Conservation (phyloP, 2,329 filamentous ascomycete genomes). For the Colletotrichum sp. region DNA sequence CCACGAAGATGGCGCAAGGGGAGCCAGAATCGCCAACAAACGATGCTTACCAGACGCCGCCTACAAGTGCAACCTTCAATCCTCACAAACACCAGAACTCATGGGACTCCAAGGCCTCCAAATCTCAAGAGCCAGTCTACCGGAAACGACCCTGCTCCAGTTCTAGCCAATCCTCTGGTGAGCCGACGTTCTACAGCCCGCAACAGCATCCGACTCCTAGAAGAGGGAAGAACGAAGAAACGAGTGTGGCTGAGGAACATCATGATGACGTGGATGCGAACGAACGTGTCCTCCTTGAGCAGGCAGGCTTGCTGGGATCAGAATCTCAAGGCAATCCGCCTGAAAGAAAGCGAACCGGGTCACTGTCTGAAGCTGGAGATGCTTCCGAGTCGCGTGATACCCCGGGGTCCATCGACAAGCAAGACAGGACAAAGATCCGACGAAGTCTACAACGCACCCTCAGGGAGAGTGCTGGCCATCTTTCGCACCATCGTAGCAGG, state of each 20-base stretch:
- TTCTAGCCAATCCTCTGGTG: conserved; percentile 38
- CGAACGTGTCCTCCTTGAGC: conserved; percentile 71
- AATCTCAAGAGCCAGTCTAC: conserved; percentile 26
- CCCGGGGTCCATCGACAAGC: conserved; percentile 43
- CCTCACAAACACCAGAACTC: conserved; percentile 43
- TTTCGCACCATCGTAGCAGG: conserved; percentile 72
- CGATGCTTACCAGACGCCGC: conserved; percentile 56
- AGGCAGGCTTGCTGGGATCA: conserved; percentile 67
- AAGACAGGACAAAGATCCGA: conserved; percentile 73
- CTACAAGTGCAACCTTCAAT: conserved; percentile 43
- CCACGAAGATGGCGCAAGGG: conserved; percentile 21
- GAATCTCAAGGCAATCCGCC: conserved; percentile 39
- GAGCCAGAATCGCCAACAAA: conserved; percentile 43
- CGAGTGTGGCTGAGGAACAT: conserved; percentile 31
- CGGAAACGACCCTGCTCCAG: conserved; percentile 34
- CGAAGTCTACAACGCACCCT: conserved; percentile 90
- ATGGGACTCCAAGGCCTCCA: conserved; percentile 42
- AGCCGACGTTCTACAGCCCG: conserved; percentile 12
- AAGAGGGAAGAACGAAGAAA: background rate
- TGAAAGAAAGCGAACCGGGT: conserved; percentile 46
- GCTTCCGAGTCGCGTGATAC: conserved; percentile 39
- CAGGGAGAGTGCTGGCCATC: conserved; percentile 75
- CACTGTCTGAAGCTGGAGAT: conserved; percentile 45
- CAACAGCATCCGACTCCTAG: conserved; percentile 21
- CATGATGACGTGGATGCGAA: conserved; percentile 64